A percentile compares a stretch with the other conserved stretches of the same genome.
Conservation (phyloP, 2,329 filamentous ascomycete species). For the Trichoderma guizhouense region DNA sequence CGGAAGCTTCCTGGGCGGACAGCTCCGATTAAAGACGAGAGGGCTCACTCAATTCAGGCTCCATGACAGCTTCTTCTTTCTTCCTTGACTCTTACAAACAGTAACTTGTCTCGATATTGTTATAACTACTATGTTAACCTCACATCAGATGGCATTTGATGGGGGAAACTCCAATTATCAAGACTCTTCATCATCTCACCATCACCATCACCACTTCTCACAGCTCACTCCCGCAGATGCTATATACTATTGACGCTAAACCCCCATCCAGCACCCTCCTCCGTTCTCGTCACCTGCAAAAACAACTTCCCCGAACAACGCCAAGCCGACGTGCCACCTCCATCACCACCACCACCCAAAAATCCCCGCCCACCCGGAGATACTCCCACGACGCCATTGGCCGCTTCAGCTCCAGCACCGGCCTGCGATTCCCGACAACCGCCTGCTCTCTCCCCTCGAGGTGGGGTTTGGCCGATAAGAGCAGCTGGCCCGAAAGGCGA, state of each 20-base stretch:
- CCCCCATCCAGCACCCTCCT: neutral
- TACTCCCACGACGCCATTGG: neutral
- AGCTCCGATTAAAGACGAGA: neutral
- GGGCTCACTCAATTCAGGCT: neutral
- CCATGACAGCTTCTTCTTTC: neutral
- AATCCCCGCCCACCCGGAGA: neutral
- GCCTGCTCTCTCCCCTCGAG: neutral
- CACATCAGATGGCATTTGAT: neutral
- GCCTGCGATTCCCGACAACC: neutral
- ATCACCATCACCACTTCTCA: neutral
- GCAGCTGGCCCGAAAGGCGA: neutral
- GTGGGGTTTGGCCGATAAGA: neutral
- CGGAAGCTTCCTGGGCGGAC: neutral
- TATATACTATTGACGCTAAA: neutral
- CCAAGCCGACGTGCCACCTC: neutral
- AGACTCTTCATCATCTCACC: neutral
- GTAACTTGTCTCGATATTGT: neutral
- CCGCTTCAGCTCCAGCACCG: neutral
- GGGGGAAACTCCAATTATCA: neutral
- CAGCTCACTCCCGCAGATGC: neutral
- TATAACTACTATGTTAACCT: neutral
- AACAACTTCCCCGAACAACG: neutral
- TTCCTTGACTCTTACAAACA: neutral
- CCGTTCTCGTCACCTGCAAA: neutral
- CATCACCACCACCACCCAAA: neutral